A percentile compares a stretch with the other conserved stretches of the same genome.
Evolutionary conservation across 768 basidiomycete genomes (phyloP).

Genomic region (Boletus rubescentipes): DNA sequence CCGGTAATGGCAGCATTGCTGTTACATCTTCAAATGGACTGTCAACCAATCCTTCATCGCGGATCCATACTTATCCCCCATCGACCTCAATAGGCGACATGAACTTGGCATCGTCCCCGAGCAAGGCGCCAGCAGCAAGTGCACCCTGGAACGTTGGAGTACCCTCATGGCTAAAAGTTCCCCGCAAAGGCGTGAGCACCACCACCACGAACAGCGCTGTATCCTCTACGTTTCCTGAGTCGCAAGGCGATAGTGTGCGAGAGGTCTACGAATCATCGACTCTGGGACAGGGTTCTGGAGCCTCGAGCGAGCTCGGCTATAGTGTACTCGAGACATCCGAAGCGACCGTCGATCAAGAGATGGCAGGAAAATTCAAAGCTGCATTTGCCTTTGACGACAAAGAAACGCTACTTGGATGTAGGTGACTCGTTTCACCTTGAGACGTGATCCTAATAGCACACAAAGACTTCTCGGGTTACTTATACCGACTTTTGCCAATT

Average conservation of each 20-base stretch:
- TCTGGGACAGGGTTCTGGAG: slow-evolving; percentile 26
- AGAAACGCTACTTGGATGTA: slow-evolving; percentile 86
- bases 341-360: slow-evolving; percentile 57
- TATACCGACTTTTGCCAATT: slow-evolving; percentile 87
- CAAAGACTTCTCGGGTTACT: slow-evolving; percentile 88
- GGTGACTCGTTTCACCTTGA: slow-evolving; percentile 33
- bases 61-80: slow-evolving; percentile 81
- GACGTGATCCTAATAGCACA: slow-evolving; percentile 5
- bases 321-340: slow-evolving; percentile 81
- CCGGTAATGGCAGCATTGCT: slow-evolving; percentile 7
- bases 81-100: slow-evolving; percentile 55
- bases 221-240: slow-evolving; percentile 15
- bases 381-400: slow-evolving; percentile 88
- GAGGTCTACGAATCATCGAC: slow-evolving; percentile 49
- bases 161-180: slow-evolving; percentile 66
- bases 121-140: slow-evolving; percentile 41
- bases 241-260: slow-evolving; percentile 41
- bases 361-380: slow-evolving; percentile 70
- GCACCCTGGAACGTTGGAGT: slow-evolving; percentile 62
- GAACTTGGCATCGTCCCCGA: slow-evolving; percentile 35
- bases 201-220: slow-evolving; percentile 30
- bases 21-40: slow-evolving; percentile 8
- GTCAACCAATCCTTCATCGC: slow-evolving; percentile 28
- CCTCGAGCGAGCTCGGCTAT: slow-evolving; percentile 63
- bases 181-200: slow-evolving; percentile 40